Base-by-base conservation (phyloP, 306 rosid species). In the Malus orientalis region DNA sequence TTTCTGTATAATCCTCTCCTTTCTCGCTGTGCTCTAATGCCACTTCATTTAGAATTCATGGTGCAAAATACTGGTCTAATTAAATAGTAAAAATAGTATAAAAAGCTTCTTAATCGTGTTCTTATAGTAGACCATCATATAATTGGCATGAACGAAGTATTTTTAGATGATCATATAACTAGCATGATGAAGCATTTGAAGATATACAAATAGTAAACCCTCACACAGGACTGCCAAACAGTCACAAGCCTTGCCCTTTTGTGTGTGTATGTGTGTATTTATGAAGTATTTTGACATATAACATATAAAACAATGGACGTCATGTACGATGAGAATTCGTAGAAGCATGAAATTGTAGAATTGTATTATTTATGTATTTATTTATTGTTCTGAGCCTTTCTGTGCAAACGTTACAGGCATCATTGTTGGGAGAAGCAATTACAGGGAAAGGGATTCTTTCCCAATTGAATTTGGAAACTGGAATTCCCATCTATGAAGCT, bases 381-480 rank as follows among this genome's bases (percentile, higher is more conserved):
- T 22, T 3, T 25, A 15, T 25, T 55, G 49, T 53, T 19, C 16
- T 27, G 45, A 71, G 63, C 75, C 67, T 57, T 70, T 57, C 2
- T 27, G 14, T 45, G 68, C 40, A 29, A 74, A 63, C 33, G 45
- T 44, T 81, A 78, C 85, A 96, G 99, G 99, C 98, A 78, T 91
- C 99, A 32, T 16, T 96, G 38, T 79, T 96, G 80, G 99, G 99
- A 62, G 99, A 96, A 79, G 99, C 22, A 59, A 10, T 96, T 8
- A 92, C 99, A 58, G 99, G 99, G 14, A 96, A 96, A 83, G 99
- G 99, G 70, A 96, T 96, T 84, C 88, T 96, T 29, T 19, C 92
- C 30, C 99, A 96, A 75, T 61, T 92, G 90, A 96, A 96, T 61
- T 68, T 96, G 78, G 98, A 96, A 80, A 96, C 99, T 5, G 98